Evolutionary conservation across 176 grass and related monocot species (phyloP).

Genomic region (Rhynchospora tenuis): DNA sequence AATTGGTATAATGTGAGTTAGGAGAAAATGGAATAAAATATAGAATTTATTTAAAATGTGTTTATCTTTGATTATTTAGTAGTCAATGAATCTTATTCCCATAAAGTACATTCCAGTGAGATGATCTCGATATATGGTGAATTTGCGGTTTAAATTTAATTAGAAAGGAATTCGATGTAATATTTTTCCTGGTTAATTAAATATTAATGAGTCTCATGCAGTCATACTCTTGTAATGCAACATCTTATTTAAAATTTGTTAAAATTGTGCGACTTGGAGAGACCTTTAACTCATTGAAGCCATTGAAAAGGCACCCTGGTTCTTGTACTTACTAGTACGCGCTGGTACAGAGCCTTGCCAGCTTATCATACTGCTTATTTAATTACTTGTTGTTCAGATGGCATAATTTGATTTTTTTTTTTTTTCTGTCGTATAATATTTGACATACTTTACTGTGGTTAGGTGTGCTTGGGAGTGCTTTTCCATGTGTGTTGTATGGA

Average conservation of each 20-base stretch:
- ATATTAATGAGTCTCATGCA: neutral
- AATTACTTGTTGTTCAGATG: neutral
- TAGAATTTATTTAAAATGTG: neutral
- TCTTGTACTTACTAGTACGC: neutral
- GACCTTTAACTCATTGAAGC: neutral
- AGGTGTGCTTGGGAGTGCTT: slow-evolving; percentile 81
- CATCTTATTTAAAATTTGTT: neutral
- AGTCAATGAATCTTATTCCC: neutral
- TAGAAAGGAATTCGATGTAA: neutral
- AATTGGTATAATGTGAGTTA: neutral
- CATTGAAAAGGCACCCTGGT: neutral
- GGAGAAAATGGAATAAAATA: neutral
- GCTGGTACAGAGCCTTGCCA: neutral
- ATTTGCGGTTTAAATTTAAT: neutral
- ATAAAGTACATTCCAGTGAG: neutral
- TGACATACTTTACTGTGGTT: slow-evolving; percentile 17
- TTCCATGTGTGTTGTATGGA: slow-evolving; percentile 78
- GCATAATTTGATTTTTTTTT: neutral
- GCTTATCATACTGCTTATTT: neutral
- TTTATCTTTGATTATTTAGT: neutral
- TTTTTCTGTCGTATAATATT: neutral
- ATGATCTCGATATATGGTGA: neutral
- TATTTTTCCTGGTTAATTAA: neutral
- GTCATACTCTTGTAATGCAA: neutral
- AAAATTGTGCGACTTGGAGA: neutral